phyloP scores from a whole-genome alignment of 768 basidiomycete genomes.

The Obba rivulosa region DNA sequence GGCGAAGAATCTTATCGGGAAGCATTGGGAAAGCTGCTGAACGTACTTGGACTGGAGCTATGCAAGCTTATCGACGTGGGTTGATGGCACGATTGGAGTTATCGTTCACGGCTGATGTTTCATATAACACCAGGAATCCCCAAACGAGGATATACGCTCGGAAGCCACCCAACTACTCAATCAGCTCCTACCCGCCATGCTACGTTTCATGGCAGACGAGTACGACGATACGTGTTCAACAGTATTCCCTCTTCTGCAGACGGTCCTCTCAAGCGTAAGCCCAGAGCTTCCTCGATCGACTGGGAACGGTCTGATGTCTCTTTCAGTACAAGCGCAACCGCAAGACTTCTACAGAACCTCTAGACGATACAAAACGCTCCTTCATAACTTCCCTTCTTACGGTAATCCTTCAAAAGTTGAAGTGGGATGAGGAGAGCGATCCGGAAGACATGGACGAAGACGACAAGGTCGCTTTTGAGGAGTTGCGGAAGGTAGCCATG shows the following conservation, averaged over 20 bases:
- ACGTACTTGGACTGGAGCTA: slow-evolving; percentile 76
- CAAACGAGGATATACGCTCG: slow-evolving; percentile 50
- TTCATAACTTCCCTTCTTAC: slow-evolving; percentile 78
- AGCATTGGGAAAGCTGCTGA: slow-evolving; percentile 78
- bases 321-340: slow-evolving; percentile 76
- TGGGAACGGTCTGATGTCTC: background rate
- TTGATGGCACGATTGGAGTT: slow-evolving; percentile 4
- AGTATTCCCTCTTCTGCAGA: slow-evolving; percentile 75
- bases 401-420: slow-evolving; percentile 82
- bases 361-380: slow-evolving; percentile 61
- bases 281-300: background rate
- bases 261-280: slow-evolving; percentile 70
- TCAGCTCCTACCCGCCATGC: slow-evolving; percentile 72
- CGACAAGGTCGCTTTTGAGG: slow-evolving; percentile 75
- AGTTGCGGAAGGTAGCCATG: slow-evolving; percentile 68
- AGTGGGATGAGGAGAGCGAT: slow-evolving; percentile 81
- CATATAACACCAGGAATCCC: slow-evolving; percentile 52
- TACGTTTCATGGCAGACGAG: slow-evolving; percentile 85
- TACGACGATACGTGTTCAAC: slow-evolving; percentile 87
- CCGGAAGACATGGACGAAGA: slow-evolving; percentile 86
- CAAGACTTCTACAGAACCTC: slow-evolving; percentile 53
- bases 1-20: slow-evolving; percentile 88
- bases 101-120: background rate
- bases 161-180: slow-evolving; percentile 62
- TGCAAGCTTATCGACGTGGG: slow-evolving; percentile 79